Percentiles rank a stretch among this genome's conserved stretches.
phyloP scores from a whole-genome alignment of 1,284 basidiomycete species.

The Anthracocystis panici-leucophaei region DNA sequence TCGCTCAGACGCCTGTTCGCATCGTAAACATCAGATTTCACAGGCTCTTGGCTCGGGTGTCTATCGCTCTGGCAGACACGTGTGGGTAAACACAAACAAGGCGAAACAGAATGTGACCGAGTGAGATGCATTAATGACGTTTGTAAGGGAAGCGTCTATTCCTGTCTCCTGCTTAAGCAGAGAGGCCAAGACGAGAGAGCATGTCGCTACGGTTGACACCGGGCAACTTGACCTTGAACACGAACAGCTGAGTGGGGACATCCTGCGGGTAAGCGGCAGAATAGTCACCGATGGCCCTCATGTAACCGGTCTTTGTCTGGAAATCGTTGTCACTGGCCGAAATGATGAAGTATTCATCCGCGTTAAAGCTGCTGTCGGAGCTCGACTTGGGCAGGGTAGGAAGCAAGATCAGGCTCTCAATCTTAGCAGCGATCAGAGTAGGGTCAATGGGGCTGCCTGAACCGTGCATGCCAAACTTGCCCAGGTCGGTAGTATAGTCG shows the following conservation, averaged over 20 bases:
- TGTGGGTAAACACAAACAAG: background rate
- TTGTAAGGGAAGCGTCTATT: background rate
- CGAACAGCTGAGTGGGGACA: slow-evolving; percentile 76
- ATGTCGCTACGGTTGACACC: slow-evolving; percentile 59
- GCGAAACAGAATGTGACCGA: background rate
- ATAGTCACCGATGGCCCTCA: slow-evolving; percentile 44
- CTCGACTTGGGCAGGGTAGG: slow-evolving; percentile 73
- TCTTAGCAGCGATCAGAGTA: slow-evolving; percentile 77
- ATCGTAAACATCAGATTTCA: background rate
- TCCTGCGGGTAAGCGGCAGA: slow-evolving; percentile 53
- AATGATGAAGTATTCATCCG: slow-evolving; percentile 78
- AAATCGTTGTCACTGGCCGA: slow-evolving; percentile 78
- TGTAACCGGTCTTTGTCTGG: slow-evolving; percentile 75
- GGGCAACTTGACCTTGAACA: slow-evolving; percentile 78
- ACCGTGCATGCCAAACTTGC: slow-evolving; percentile 76
- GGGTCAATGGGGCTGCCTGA: slow-evolving; percentile 64
- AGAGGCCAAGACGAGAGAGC: slow-evolving; percentile 31
- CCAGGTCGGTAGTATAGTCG: slow-evolving; percentile 72
- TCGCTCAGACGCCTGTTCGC: background rate
- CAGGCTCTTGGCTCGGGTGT: background rate
- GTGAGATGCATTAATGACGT: background rate
- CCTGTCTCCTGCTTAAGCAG: background rate
- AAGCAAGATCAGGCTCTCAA: slow-evolving; percentile 77
- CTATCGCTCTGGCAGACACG: background rate
- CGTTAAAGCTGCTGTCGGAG: slow-evolving; percentile 66